Conservation (phyloP, 805 yeast genomes). For the Zygosaccharomyces pseudorouxii region DNA sequence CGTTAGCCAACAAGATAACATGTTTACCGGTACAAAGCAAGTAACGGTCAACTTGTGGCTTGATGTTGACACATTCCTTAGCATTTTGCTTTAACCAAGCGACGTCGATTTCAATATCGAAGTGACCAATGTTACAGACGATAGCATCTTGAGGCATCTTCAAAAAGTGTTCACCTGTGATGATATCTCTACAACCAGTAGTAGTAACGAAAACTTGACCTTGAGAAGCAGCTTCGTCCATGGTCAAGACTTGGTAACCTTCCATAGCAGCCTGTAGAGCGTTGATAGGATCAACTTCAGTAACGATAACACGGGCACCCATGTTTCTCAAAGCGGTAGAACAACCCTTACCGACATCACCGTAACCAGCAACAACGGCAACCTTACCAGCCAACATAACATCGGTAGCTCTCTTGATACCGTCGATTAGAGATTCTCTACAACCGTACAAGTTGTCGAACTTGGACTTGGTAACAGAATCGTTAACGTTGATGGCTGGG, state of each 20-base stretch:
- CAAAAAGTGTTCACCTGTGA: slow-evolving; percentile 80
- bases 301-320: slow-evolving; percentile 98
- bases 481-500: slow-evolving; percentile 99
- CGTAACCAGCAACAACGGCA: slow-evolving; percentile 98
- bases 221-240: slow-evolving; percentile 85
- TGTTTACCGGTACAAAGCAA: slow-evolving; percentile 85
- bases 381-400: slow-evolving; percentile 99
- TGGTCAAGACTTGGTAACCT: slow-evolving; percentile 94
- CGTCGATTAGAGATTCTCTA: slow-evolving; percentile 97
- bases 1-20: slow-evolving; percentile 94
- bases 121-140: slow-evolving; percentile 99
- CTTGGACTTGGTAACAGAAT: slow-evolving; percentile 97
- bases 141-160: slow-evolving; percentile 99
- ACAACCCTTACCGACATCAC: slow-evolving; percentile 99
- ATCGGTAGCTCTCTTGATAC: slow-evolving; percentile 99
- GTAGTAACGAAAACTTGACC: slow-evolving; percentile 99
- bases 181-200: slow-evolving; percentile 98
- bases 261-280: slow-evolving; percentile 99
- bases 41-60: slow-evolving; percentile 99
- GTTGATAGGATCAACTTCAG: slow-evolving; percentile 98
- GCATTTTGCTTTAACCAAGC: slow-evolving; percentile 98
- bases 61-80: slow-evolving; percentile 89
- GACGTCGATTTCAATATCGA: slow-evolving; percentile 97
- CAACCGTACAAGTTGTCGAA: slow-evolving; percentile 99
- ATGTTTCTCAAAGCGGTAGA: slow-evolving; percentile 97